Base-by-base conservation (phyloP, 768 basidiomycete species). In the Lenzites betulinus region DNA sequence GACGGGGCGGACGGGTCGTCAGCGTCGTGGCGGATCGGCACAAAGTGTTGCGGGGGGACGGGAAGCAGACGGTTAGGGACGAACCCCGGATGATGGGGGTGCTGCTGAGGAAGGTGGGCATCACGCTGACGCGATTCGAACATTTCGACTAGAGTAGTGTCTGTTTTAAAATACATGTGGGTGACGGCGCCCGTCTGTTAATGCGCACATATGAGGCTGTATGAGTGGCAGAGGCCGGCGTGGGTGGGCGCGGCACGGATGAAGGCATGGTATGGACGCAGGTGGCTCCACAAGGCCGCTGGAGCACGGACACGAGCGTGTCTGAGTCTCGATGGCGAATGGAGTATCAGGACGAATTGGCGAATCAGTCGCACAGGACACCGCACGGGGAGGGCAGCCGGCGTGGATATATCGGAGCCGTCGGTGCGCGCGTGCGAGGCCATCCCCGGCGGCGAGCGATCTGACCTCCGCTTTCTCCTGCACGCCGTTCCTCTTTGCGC, bases 1-100 rank as follows among this genome's bases (percentile, higher is more conserved):
- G 87, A 46, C 72, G 81, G 43, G 73, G 71, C 22, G 90, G 90
- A 16, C 87, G 83, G 72, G 88, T 90, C 52, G 76, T 92, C 58
- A 84, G 79, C 26, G 76, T 91, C 39, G 71, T 92, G 36, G 80
- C 82, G 48, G 75, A 67, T 60, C 58, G 59, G 23, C 61, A 73
- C 54, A 75, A 68, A 39, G 74, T 68, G 55, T 71, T 69, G 48
- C 58, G 26, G 49, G 68, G 59, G n/a, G 71, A 72, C 28, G 72
- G 68, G 38, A 70, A 69, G 48, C 52, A 64, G 25, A 63, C 60
- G 39, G 35, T 15, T 59, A 68, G 60, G 58, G 74, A 78, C 59
- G 74, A 72, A 26, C 71, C 77, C 46, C 77, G 72, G 71, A 67
- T 64, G 62, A 79, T 87, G 77, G 41, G 55, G 57, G 68, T 76